Evolutionary conservation across 495 filamentous ascomycete species (phyloP), one percentile per base, ranked within the genome.

Genomic region (Aspergillus wentii): DNA sequence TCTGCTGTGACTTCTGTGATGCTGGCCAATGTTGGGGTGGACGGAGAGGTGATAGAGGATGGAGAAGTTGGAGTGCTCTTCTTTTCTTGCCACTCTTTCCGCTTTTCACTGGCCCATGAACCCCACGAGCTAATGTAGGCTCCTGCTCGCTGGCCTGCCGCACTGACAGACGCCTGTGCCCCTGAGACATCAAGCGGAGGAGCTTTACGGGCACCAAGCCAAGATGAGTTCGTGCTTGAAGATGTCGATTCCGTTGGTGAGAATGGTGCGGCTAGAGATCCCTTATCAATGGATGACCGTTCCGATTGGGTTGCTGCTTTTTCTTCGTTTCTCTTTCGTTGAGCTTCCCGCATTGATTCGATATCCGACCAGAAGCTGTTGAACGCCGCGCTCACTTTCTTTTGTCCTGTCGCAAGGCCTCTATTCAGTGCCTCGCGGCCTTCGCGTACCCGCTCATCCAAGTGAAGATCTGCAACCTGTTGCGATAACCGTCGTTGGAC

Each of bases 61-160:
- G 56, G 45, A 18, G 41, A 52, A 0, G 61, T 40, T 3, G 66
- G 48, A 16, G 60, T 31, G 10, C 45, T 48, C 39, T 59, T 63
- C 38, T 63, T 66, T 17, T 72, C 63, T 35, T 70, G 68, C 74
- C 69, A 75, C 32, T 69, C 68, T 52, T 84, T 87, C 32, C 83
- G 71, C 64, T 94, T 94, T 62, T 98, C 90, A 19, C 79, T 80
- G 5, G 91, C 91, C 92, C 92, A 98, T 2, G 78, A 66, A n/a
- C 89, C 82, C 94, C 94, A 97, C 17, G 88, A 94, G 33, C 83
- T 89, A 32, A 98, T 71, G 50, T 95, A 98, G 4, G 91, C 84
- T 13, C 87, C 76, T 8, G 91, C 91, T 44, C 82, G 83, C 45
- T 80, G 74, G 8, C 82, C 66, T 1, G 85, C 85, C 1, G 79